phyloP scores from a whole-genome alignment of 2,329 filamentous ascomycete species.

The Exophiala spinifera region DNA sequence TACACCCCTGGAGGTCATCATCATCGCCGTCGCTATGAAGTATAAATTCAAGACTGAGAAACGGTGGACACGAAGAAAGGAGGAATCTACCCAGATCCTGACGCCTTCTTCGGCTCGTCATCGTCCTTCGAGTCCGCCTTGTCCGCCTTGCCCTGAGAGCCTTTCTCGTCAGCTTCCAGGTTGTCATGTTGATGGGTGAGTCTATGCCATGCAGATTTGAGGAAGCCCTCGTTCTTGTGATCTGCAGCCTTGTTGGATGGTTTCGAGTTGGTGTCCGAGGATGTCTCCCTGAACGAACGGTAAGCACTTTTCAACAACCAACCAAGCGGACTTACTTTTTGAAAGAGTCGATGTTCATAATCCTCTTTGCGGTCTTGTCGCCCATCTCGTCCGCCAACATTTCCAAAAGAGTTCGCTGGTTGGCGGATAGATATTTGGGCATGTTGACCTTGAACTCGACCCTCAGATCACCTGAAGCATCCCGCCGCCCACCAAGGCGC shows the following conservation, averaged over 20 bases:
- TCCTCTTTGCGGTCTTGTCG: slow-evolving; percentile 83
- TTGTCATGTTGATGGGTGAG: slow-evolving; percentile 67
- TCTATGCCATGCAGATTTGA: slow-evolving; percentile 91
- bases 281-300: slow-evolving; percentile 12
- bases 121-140: slow-evolving; percentile 31
- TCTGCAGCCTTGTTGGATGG: slow-evolving; percentile 28
- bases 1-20: neutral
- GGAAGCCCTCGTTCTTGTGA: slow-evolving; percentile 81
- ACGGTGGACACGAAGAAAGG: neutral
- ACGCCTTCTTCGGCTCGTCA: slow-evolving; percentile 40
- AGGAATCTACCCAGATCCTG: slow-evolving; percentile 35
- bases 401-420: slow-evolving; percentile 89
- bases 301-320: slow-evolving; percentile 10
- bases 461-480: slow-evolving; percentile 73
- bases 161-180: slow-evolving; percentile 33
- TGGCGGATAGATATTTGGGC: slow-evolving; percentile 89
- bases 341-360: slow-evolving; percentile 74
- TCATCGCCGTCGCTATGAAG: slow-evolving; percentile 24
- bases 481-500: slow-evolving; percentile 66
- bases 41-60: slow-evolving; percentile 9
- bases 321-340: slow-evolving; percentile 45
- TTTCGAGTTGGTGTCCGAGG: slow-evolving; percentile 20
- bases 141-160: slow-evolving; percentile 27
- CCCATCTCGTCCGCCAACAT: slow-evolving; percentile 96
- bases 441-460: slow-evolving; percentile 94